Base-by-base conservation (phyloP, 1,284 basidiomycete species). In the Termitomyces sp. region DNA sequence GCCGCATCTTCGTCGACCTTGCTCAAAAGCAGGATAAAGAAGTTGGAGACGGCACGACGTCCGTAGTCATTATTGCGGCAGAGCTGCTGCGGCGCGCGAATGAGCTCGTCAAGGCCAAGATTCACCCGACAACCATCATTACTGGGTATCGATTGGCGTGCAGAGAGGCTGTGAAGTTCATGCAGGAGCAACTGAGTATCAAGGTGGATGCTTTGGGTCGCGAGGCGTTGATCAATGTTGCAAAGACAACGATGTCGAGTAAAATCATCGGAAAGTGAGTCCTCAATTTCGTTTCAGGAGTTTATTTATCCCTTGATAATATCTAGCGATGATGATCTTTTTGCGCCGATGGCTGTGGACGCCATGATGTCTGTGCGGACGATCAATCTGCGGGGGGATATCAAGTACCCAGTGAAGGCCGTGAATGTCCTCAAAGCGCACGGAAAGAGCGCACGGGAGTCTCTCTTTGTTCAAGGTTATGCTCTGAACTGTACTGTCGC, bases 391-490 rank as follows among this genome's bases (percentile, higher is more conserved):
- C 86, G 94, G 54, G 97, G 97, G 34, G 97, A 99, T 72, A 89
- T 91, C 67, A 99, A 97, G 73, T 99, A 99, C 73, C 97, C 97
- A 7, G 97, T 99, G 63, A 99, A 99, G 75, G 97, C 97, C 1
- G 97, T 99, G 60, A 99, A 99, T 67, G 85, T 99, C n/a, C 80
- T 99, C 64, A 99, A 99, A 73, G 97, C 97, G 8, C 97, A 99
- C 67, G 97, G 97, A 55, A 88, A 87, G 72, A 96, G 93, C 68
- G 93, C 95, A 21, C 83, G 94, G 59, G 97, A 99, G 70, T 97
- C 94, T 35, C 70, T 98, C 58, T 94, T 91, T 67, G 89, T 99
- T 56, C 92, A 92, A 65, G 97, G 97, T 42, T 99, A 99, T 73
- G 97, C 97, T 31, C 75, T 99, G 60, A 99, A 99, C 72, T 99